phyloP scores from a whole-genome alignment of 495 filamentous ascomycete genomes.

The Viridothelium virens region DNA sequence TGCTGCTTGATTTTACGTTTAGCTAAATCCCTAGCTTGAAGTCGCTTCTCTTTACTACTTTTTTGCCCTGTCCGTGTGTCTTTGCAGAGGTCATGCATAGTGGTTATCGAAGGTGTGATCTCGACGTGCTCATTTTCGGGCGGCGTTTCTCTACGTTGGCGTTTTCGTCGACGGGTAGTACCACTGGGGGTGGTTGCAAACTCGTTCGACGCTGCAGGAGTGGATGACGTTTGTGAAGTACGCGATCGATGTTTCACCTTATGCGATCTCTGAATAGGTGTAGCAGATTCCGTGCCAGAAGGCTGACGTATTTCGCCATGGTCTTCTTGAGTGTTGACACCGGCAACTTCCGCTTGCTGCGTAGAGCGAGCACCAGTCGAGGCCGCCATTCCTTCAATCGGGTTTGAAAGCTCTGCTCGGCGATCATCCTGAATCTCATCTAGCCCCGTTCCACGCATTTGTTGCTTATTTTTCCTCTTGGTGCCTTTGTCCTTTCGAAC shows the following conservation, averaged over 20 bases:
- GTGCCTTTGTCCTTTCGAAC: slow-evolving; percentile 8
- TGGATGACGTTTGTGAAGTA: background rate
- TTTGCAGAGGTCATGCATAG: slow-evolving; percentile 7
- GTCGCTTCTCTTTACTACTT: slow-evolving; percentile 20
- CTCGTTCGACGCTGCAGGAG: background rate
- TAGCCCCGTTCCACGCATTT: background rate
- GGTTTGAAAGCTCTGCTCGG: background rate
- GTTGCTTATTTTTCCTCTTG: background rate
- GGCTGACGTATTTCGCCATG: background rate
- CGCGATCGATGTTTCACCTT: background rate
- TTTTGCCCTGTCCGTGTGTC: slow-evolving; percentile 10
- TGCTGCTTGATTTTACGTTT: background rate
- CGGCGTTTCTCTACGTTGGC: background rate
- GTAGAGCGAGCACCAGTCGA: too few relatives aligned
- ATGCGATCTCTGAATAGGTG: background rate
- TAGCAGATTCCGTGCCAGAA: background rate
- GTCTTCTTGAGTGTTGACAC: too few relatives aligned
- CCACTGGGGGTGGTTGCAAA: background rate
- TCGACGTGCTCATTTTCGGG: slow-evolving; percentile 4
- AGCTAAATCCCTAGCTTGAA: slow-evolving; percentile 14
- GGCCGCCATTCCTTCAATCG: too few relatives aligned
- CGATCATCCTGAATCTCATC: background rate
- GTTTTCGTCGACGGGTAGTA: background rate
- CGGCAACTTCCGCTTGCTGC: too few relatives aligned
- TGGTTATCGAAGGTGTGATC: slow-evolving; percentile 1